Base-by-base conservation (phyloP, 306 rosid genomes). In the Hylodesmum podocarpum region DNA sequence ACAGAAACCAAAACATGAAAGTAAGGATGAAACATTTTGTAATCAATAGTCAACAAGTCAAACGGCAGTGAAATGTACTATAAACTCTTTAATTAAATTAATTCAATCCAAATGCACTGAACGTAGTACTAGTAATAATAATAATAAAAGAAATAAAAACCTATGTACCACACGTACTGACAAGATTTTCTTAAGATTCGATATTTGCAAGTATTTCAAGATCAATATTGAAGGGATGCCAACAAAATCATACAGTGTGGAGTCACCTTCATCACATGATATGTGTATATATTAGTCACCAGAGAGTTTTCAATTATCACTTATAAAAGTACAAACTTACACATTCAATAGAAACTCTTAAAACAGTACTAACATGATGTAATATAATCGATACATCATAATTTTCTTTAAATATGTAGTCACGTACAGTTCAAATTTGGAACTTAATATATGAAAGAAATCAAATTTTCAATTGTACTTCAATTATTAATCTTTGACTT, bases 191-290 rank as follows among this genome's bases (percentile, higher is more conserved):
- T 36, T 8, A 22, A 19, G 44, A 65, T 27, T 51, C 25, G 24
- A 15, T 27, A 12, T 27, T 53, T 16, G 33, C 55, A 50, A 22
- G 65, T 12, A 66, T 53, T 3, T 13, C 13, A 43, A 28, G 64
- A n/a, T n/a, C n/a, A 27, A 12, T 28, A 55, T 43, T 11, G 21
- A 74, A 18, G 29, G 31, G 79, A 49, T 75, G 51, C 5, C 29
- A 31, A 78, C 71, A 78, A 70, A 79, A 39, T 37, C 47, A 49
- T 8, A 12, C 4, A 65, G 14, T 51, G 79, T 72, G 27, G 69
- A 72, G 70, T 79, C 61, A 61, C 46, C 77, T 27, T 79, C 72
- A 49, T 59, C 39, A 66, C 59, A 25, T 37, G 24, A 22, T 7
- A 22, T 10, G 4, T 6, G 41, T 36, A 50, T 21, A 46, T 47